Base-by-base conservation (phyloP, 1,284 basidiomycete genomes). In the Leccinum griseonigrum region DNA sequence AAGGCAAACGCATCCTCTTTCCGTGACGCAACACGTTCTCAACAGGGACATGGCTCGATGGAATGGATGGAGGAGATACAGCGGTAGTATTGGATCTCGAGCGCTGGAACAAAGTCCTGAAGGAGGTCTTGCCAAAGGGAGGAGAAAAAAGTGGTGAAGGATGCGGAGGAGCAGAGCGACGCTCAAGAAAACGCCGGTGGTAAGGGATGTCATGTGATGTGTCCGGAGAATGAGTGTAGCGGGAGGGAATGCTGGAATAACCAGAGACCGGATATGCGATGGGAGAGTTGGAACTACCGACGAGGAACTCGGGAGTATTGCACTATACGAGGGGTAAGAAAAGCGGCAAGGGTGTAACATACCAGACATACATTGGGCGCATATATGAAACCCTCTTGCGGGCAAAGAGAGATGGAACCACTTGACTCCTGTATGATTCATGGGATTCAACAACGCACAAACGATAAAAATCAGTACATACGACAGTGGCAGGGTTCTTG, bases 1-100 rank as follows among this genome's bases (percentile, higher is more conserved):
- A 76, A 50, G 69, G 68, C 10, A 76, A 61, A 60, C 71, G 72
- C 38, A 68, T 63, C 55, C 72, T 73, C 66, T 72, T 74, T 40
- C 70, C 71, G 56, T 65, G 74, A 58, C 69, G 67, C 43, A 71
- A 32, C 28, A 52, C 51, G 43, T 58, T 69, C 36, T 71, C 70
- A 50, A 69, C 61, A 29, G 72, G 69, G 34, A 59, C 58, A 53
- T 70, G 69, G 11, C 57, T 40, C 11, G 61, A 56, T n/a, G 73
- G 60, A 32, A 68, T 64, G 14, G 52, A 61, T 28, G 66, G 50
- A 60, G 57, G 60, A 31, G 71, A 48, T n/a, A 43, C 56, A 11
- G 60, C 40, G 32, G 65, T 61, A 34, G 70, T 67, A 50, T 65
- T 66, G 56, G 58, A 74, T 58, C 71, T 65, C n/a, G 71, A 72